Conservation (phyloP, 1,139 yeast genomes). For the Wickerhamomyces sp. region DNA sequence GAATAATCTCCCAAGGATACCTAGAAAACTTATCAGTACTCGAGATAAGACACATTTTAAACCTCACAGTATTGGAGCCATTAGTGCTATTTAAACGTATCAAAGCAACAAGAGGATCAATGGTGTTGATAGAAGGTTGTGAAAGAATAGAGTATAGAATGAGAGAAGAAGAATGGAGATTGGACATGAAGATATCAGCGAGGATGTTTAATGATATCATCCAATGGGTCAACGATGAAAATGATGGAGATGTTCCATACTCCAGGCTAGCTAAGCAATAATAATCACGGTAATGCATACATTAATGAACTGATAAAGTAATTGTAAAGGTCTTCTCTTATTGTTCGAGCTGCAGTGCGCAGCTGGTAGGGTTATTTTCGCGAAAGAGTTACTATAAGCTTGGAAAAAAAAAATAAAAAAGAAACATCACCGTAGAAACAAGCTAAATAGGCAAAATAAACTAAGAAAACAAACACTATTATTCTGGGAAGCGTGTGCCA, state of each 20-base stretch:
- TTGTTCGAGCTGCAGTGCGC: no score
- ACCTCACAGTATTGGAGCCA: conserved; percentile 56
- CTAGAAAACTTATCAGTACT: conserved; percentile 65
- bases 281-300: background rate
- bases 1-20: conserved; percentile 47
- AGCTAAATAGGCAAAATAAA: background rate
- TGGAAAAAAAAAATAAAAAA: background rate
- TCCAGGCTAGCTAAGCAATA: background rate
- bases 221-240: conserved; percentile 48
- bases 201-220: conserved; percentile 50
- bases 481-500: no score
- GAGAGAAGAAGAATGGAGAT: conserved; percentile 54
- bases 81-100: conserved; percentile 64
- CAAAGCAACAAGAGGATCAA: conserved; percentile 45
- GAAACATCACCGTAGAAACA: background rate
- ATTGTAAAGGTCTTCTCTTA: background rate
- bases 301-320: background rate
- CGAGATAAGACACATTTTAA: conserved; percentile 63
- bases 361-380: background rate
- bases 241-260: conserved; percentile 34
- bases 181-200: conserved; percentile 52
- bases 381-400: no score
- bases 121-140: conserved; percentile 70
- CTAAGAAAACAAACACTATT: no score
- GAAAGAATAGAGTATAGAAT: conserved; percentile 58